Base-by-base conservation (phyloP, 73 alveolate genomes). In the Paramecium caudatum region DNA sequence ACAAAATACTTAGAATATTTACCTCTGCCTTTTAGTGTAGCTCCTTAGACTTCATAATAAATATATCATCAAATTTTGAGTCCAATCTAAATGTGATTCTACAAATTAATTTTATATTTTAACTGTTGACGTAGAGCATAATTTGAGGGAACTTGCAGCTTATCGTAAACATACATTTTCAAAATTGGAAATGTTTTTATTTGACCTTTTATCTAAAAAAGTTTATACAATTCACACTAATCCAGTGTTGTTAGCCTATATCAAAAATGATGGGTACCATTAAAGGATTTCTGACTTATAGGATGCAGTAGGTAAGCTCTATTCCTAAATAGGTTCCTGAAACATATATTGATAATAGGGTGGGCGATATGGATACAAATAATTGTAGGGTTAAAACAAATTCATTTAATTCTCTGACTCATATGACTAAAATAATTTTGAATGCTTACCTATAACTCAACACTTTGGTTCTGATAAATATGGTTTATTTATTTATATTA, bases 331-430 rank as follows among this genome's bases (percentile, higher is more conserved):
- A 43, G 23, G 23, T 43, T 55, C 80, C 12, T 37, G 10, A 23
- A 27, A 21, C 80, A 21, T 27, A 55, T 55, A 27, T 27, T 55
- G 30, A 55, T 55, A 55, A 27, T 27, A 19, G 23, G 23, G 80
- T 55, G 80, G 80, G 16, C 80, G 80, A 55, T 55, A 55, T 27
- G 80, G 80, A 55, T 55, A 55, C 46, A 23, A 55, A 55, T 21
- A 55, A 55, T 21, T 21, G 30, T 55, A 55, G 80, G 80, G 80
- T 23, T 55, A 21, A 55, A 55, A 43, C 23, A 55, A 19, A 55
- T 55, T 55, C 80, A 55, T 55, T 55, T 55, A 55, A 55, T 55
- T 55, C 23, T 55, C 80, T 55, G 30, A 55, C 30, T 55, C 80
- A 55, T 55, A n/a, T n/a, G 10, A 4, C 23, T 43, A 27, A 55